Evolutionary conservation across 805 yeast genomes (phyloP).

Genomic region (Kurtzmaniella fragi): DNA sequence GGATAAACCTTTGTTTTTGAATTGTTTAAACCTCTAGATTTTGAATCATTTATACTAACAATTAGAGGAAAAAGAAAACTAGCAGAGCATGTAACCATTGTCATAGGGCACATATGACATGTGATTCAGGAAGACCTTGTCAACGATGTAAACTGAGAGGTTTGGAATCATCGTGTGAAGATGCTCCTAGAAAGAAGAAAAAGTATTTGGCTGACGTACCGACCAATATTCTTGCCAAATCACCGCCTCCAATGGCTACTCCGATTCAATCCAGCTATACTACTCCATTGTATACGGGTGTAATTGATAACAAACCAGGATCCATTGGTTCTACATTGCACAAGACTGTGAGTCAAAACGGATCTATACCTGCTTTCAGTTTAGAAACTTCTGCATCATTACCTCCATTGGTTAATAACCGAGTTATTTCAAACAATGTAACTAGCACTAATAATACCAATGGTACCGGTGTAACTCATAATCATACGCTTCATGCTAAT

Average conservation of each 20-base stretch:
- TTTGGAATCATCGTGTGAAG: conserved; percentile 64
- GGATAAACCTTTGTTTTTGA: too few relatives aligned
- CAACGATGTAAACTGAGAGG: conserved; percentile 71
- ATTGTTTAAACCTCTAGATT: too few relatives aligned
- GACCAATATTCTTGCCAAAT: conserved; percentile 12
- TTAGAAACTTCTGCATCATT: too few relatives aligned
- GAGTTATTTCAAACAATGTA: neutral
- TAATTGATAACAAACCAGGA: too few relatives aligned
- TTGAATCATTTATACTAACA: conserved; percentile 7
- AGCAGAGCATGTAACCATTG: conserved; percentile 89
- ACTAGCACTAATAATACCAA: neutral
- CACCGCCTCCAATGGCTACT: conserved; percentile 4
- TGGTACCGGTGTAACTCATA: neutral
- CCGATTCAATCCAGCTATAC: conserved; percentile 10
- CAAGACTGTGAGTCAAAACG: too few relatives aligned
- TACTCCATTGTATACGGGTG: neutral
- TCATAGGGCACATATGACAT: conserved; percentile 85
- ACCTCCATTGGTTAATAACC: neutral
- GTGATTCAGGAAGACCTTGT: conserved; percentile 84
- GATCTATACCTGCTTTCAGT: too few relatives aligned
- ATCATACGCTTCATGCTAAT: neutral
- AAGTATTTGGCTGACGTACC: conserved; percentile 72
- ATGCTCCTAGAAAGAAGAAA: conserved; percentile 83
- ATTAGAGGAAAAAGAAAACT: conserved; percentile 55
- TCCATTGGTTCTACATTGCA: too few relatives aligned